Percentiles rank a stretch among this genome's conserved stretches.
Evolutionary conservation across 2,329 filamentous ascomycete genomes (phyloP).

Genomic region (Anisogramma anomala): DNA sequence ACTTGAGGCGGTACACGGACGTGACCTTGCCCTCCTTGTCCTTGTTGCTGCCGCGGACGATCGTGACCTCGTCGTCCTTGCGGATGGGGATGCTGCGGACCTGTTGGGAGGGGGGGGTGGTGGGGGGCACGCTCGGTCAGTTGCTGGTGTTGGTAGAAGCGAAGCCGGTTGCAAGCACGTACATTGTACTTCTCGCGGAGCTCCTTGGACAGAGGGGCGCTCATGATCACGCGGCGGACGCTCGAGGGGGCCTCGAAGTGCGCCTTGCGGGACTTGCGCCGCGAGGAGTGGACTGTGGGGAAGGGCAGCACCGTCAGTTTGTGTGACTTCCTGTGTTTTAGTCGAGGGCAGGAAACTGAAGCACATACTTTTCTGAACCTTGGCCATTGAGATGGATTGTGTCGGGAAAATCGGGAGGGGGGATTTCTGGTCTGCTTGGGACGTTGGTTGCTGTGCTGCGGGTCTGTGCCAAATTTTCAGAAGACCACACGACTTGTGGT

Average conservation of each 20-base stretch:
- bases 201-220: slow-evolving; percentile 90
- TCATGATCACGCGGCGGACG: slow-evolving; percentile 93
- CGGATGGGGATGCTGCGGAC: slow-evolving; percentile 93
- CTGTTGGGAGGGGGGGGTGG: slow-evolving; percentile 31
- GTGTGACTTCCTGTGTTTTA: slow-evolving; percentile 2
- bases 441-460: slow-evolving; percentile 4
- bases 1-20: slow-evolving; percentile 97
- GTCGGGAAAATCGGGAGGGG: slow-evolving; percentile 13
- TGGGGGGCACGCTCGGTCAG: too few relatives aligned
- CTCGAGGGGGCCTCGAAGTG: slow-evolving; percentile 94
- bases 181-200: slow-evolving; percentile 99
- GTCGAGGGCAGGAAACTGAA: neutral
- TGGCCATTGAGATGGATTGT: slow-evolving; percentile 50
- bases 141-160: too few relatives aligned
- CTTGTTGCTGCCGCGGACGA: slow-evolving; percentile 91
- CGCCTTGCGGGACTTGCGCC: slow-evolving; percentile 97
- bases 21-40: slow-evolving; percentile 97
- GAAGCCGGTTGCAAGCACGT: too few relatives aligned
- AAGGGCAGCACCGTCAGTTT: slow-evolving; percentile 15
- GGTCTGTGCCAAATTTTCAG: neutral
- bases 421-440: slow-evolving; percentile 10
- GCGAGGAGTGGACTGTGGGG: slow-evolving; percentile 62
- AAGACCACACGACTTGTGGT: slow-evolving; percentile 7
- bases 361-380: slow-evolving; percentile 43
- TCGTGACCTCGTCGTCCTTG: slow-evolving; percentile 91